These are phyloP conservation scores for Candida buenavistaensis DNA, from an alignment of 1,139 yeast genomes.

Conservation along the genomic window DNA sequence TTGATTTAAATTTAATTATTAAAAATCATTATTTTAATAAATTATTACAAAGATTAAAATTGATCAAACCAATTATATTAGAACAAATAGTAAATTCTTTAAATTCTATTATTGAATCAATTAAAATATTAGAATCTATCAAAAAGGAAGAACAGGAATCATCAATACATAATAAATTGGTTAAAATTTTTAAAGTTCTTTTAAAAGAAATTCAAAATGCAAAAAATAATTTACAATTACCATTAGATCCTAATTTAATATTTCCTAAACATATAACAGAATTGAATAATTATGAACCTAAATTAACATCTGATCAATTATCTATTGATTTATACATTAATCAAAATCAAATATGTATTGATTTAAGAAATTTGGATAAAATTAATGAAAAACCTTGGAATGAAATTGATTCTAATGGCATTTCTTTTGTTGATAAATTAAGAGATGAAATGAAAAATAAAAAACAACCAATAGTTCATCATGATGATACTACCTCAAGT, in stretches of 20 bases:
- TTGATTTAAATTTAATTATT: slow-evolving; percentile 28
- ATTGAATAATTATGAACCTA: slow-evolving; percentile 32
- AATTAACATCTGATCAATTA: slow-evolving; percentile 25
- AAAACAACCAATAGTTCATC: slow-evolving; percentile 1
- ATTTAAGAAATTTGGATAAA: slow-evolving; percentile 37
- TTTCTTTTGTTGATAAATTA: slow-evolving; percentile 41
- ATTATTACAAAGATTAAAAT: slow-evolving; percentile 24
- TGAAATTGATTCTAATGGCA: slow-evolving; percentile 34
- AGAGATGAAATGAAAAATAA: slow-evolving; percentile 39
- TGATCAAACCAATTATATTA: slow-evolving; percentile 32
- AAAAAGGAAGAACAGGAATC: background rate
- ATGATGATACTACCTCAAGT: slow-evolving; percentile 2
- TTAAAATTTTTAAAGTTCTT: slow-evolving; percentile 26
- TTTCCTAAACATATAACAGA: slow-evolving; percentile 39
- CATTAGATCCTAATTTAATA: slow-evolving; percentile 42
- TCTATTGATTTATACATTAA: slow-evolving; percentile 43
- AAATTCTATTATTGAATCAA: slow-evolving; percentile 31
- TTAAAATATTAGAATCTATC: slow-evolving; percentile 21
- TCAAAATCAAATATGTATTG: slow-evolving; percentile 48
- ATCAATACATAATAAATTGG: slow-evolving; percentile 20
- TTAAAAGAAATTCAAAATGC: slow-evolving; percentile 32
- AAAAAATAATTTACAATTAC: slow-evolving; percentile 39
- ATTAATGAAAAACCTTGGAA: slow-evolving; percentile 47
- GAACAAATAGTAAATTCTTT: slow-evolving; percentile 36
- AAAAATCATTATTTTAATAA: slow-evolving; percentile 35